These are phyloP conservation scores for Amaranthus palmeri DNA, from an alignment of 148 eudicot genomes.

Conservation along the genomic window DNA sequence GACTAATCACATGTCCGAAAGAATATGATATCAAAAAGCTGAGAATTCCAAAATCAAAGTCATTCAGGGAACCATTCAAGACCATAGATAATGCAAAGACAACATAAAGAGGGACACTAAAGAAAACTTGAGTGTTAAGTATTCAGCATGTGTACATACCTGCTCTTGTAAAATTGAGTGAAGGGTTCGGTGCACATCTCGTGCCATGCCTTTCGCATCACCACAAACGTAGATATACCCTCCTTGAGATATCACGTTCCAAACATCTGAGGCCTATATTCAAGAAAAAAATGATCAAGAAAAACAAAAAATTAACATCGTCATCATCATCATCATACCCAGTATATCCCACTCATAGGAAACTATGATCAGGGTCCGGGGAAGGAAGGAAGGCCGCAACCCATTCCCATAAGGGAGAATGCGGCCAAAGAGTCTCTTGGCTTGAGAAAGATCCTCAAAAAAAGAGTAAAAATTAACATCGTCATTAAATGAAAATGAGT, in stretches of 20 bases:
- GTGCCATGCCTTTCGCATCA: slow-evolving; percentile 99
- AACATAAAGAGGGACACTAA: not conserved
- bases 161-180: slow-evolving; percentile 90
- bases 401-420: too few species aligned
- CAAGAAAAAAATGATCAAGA: not conserved
- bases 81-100: not conserved
- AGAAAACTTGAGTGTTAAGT: not conserved
- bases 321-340: not conserved
- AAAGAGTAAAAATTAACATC: not conserved
- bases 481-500: not conserved
- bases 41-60: too few species aligned
- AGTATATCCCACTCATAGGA: too few species aligned
- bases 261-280: slow-evolving; percentile 44
- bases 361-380: too few species aligned
- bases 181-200: slow-evolving; percentile 87
- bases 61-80: not conserved
- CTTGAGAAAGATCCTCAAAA: too few species aligned
- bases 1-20: too few species aligned
- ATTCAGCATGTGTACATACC: slow-evolving; percentile 36
- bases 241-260: slow-evolving; percentile 76
- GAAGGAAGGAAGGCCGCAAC: too few species aligned
- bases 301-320: not conserved
- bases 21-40: too few species aligned
- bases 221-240: slow-evolving; percentile 90
- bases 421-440: too few species aligned